Evolutionary conservation across 805 yeast genomes (phyloP).

Genomic region (Diddensiella santjacobensis): DNA sequence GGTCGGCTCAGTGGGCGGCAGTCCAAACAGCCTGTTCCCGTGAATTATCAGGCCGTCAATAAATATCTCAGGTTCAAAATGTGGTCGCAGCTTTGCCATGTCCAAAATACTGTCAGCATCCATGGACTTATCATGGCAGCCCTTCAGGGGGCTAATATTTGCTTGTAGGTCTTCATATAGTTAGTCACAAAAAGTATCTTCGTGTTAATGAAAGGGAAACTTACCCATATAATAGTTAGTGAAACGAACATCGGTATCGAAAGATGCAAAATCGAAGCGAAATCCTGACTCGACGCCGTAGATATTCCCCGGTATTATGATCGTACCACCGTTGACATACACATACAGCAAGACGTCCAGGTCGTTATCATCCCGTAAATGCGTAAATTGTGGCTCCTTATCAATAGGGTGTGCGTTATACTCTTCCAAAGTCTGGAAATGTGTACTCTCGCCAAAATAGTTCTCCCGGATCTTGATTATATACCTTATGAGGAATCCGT

Average conservation of each 20-base stretch:
- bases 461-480: conserved; percentile 76
- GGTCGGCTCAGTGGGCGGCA: conserved; percentile 85
- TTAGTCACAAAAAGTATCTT: conserved; percentile 7
- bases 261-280: conserved; percentile 56
- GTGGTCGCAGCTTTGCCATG: conserved; percentile 14
- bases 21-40: conserved; percentile 90
- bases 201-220: background rate
- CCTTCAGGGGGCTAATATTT: conserved; percentile 56
- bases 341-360: conserved; percentile 72
- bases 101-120: conserved; percentile 19
- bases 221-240: conserved; percentile 84
- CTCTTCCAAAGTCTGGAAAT: conserved; percentile 83
- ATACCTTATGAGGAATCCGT: conserved; percentile 76
- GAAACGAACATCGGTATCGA: conserved; percentile 79
- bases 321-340: conserved; percentile 63
- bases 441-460: conserved; percentile 83
- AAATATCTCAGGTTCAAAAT: conserved; percentile 37
- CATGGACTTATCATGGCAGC: conserved; percentile 26
- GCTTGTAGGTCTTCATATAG: conserved; percentile 56
- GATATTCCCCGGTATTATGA: conserved; percentile 68
- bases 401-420: conserved; percentile 42
- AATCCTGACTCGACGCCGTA: conserved; percentile 62
- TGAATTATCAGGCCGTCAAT: conserved; percentile 64
- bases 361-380: conserved; percentile 49
- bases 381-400: conserved; percentile 14